Percentiles rank a stretch among this genome's conserved stretches.
Evolutionary conservation across 305 asterid genomes (phyloP).

Genomic region (Fraxinus nigra): DNA sequence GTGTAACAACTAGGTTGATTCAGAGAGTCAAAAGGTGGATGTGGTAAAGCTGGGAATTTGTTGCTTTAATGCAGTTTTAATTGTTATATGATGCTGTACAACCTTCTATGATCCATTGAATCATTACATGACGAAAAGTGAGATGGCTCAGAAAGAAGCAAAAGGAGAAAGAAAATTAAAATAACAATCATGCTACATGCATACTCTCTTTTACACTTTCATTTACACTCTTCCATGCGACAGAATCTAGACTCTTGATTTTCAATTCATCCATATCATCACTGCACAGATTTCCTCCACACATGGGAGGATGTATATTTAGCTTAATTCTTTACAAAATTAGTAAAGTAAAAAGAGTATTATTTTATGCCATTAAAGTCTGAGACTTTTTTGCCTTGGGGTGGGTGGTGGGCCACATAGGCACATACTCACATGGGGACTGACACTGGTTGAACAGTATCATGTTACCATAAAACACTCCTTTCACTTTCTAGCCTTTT

Average conservation of each 20-base stretch:
- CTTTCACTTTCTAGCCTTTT: constrained; percentile 31
- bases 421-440: constrained; percentile 40
- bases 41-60: neutral
- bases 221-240: too few species aligned
- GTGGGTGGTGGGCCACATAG: constrained; percentile 33
- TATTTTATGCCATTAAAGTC: constrained; percentile 40
- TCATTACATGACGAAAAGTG: constrained; percentile 7
- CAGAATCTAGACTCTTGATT: too few species aligned
- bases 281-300: too few species aligned
- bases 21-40: neutral
- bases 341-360: constrained; percentile 1
- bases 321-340: too few species aligned
- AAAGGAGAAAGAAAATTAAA: neutral
- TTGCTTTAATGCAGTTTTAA: neutral
- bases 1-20: constrained; percentile 17
- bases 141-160: neutral
- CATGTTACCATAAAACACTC: constrained; percentile 28
- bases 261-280: too few species aligned
- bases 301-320: too few species aligned
- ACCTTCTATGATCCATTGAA: constrained; percentile 12
- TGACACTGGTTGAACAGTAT: constrained; percentile 39
- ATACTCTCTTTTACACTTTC: too few species aligned
- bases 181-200: too few species aligned
- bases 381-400: constrained; percentile 39
- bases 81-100: constrained; percentile 13